Evolutionary conservation across 1,284 basidiomycete species (phyloP), one percentile per base, ranked within the genome.

Genomic region (Sanghuangporus sanghuang): DNA sequence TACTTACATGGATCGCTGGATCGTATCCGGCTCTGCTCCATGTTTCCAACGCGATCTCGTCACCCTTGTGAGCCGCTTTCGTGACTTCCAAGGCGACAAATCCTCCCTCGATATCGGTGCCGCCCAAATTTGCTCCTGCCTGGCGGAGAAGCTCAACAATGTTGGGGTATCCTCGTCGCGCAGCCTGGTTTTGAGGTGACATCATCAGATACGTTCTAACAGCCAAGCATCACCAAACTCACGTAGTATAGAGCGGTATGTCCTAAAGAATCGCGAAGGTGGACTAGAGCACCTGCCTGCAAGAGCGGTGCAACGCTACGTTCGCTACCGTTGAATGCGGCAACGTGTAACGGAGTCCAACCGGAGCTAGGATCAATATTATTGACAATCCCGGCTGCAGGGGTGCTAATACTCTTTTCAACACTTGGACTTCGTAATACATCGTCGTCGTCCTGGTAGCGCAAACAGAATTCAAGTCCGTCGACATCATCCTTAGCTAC

Each of bases 201-300:
- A 42, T 35, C 42, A 18, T 52, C 36, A 58, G 64, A 40, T 62
- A 48, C 56, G 50, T 23, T 46, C 21, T 32, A 53, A 46, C 11
- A 16, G 21, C 12, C 35, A 36, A 48, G 32, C 27, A 27, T 50
- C 54, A 66, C 48, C 63, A 42, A 21, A 72, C 84, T 68, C 68
- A 88, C 90, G 74, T 92, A 90, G 73, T 92, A 93, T 23, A 93
- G 74, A 6, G 93, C 84, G 14, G 93, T 94, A 70, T 95, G 93
- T 0, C 91, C 92, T 48, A 92, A 77, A 2, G 75, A 73, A 70
- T 95, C 92, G 50, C 92, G 81, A 8, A 90, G 77, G 73, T 96
- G 95, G 9, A 97, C 94, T n/a, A 93, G 80, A 1, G 93, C 92
- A 1, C 95, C 95, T 0, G 85, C 85, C 64, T 85, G 79, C 39